These are phyloP conservation scores for Tetraselmis striata DNA, from an alignment of 139 green algal genomes.

Conservation along the genomic window DNA sequence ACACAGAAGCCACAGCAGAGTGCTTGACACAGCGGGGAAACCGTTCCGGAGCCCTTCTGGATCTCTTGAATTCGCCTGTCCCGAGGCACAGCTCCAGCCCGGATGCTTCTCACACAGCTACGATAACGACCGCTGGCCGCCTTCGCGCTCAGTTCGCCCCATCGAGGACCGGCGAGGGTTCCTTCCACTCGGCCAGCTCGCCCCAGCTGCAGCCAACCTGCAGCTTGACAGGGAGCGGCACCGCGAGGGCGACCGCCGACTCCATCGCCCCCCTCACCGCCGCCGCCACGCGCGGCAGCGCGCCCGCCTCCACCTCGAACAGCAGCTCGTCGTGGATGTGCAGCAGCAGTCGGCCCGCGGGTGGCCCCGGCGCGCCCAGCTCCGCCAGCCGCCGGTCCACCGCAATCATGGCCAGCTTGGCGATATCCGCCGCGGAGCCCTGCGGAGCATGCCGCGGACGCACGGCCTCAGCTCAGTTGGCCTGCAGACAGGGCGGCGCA, in stretches of 20 bases:
- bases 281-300: constrained; percentile 24
- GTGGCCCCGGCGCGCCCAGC: not conserved
- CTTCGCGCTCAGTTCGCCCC: no score
- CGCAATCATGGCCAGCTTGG: constrained; percentile 56
- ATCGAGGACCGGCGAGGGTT: no score
- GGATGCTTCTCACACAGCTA: no score
- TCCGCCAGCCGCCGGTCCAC: constrained; percentile 13
- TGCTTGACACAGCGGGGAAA: no score
- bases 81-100: no score
- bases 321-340: constrained; percentile 88
- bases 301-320: constrained; percentile 52
- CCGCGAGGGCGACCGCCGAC: constrained; percentile 28
- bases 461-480: no score
- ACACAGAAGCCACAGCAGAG: no score
- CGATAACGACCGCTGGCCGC: no score
- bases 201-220: constrained; percentile 59
- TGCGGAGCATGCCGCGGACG: constrained; percentile 28
- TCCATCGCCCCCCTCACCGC: constrained; percentile 57
- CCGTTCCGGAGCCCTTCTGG: no score
- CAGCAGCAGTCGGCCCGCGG: constrained; percentile 25
- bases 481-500: no score
- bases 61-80: no score
- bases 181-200: constrained; percentile 38
- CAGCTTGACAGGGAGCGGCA: constrained; percentile 67
- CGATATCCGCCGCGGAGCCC: constrained; percentile 69